phyloP scores from a whole-genome alignment of 495 filamentous ascomycete genomes.

The Evernia prunastri region DNA sequence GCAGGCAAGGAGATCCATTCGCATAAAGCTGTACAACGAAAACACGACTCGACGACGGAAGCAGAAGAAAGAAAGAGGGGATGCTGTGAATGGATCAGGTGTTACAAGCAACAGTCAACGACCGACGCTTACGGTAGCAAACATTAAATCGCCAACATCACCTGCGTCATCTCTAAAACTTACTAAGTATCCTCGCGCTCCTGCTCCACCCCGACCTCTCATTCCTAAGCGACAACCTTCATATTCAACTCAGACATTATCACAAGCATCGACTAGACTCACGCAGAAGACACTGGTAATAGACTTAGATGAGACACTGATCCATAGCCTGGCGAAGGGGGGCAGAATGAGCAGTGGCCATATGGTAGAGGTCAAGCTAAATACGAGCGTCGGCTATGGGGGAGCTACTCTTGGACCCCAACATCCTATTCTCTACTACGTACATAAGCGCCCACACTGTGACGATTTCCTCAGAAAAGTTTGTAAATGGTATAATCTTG shows the following conservation, averaged over 20 bases:
- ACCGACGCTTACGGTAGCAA: conserved; percentile 38
- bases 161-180: conserved; percentile 60
- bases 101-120: background rate
- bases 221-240: conserved; percentile 81
- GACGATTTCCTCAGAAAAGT: conserved; percentile 94
- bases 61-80: conserved; percentile 31
- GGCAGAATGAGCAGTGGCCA: conserved; percentile 93
- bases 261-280: conserved; percentile 36
- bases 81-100: conserved; percentile 25
- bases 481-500: conserved; percentile 97
- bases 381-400: conserved; percentile 54
- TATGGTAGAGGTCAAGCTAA: conserved; percentile 96
- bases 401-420: conserved; percentile 68
- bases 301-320: conserved; percentile 93
- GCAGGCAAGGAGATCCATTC: conserved; percentile 71
- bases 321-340: conserved; percentile 94
- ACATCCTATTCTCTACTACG: conserved; percentile 96
- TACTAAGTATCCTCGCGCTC: conserved; percentile 83
- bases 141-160: conserved; percentile 85
- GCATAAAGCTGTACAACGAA: conserved; percentile 86
- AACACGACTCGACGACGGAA: conserved; percentile 60
- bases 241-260: conserved; percentile 56
- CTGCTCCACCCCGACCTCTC: conserved; percentile 80
- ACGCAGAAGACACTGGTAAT: conserved; percentile 87
- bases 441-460: conserved; percentile 94